Evolutionary conservation across 1,284 basidiomycete species (phyloP).

Genomic region (Cerioporus squamosus): DNA sequence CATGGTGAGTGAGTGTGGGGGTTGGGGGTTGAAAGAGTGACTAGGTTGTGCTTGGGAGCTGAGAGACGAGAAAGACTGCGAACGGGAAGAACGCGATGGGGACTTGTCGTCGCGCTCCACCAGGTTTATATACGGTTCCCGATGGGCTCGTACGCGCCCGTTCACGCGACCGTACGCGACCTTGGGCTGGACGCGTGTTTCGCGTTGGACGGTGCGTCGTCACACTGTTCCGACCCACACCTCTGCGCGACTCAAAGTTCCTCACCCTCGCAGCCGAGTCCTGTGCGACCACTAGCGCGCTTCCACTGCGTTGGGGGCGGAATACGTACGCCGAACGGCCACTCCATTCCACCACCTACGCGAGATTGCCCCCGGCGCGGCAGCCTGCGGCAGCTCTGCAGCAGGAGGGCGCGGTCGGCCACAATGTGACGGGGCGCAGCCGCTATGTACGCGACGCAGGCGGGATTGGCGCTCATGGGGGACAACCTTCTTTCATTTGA

Average conservation of each 20-base stretch:
- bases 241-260: not conserved
- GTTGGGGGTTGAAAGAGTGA: slow-evolving; percentile 20
- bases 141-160: not conserved
- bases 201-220: not conserved
- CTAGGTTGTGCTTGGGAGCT: slow-evolving; percentile 12
- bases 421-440: too few species aligned
- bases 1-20: slow-evolving; percentile 20
- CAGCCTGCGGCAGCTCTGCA: too few species aligned
- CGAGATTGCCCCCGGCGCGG: too few species aligned
- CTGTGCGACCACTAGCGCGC: not conserved
- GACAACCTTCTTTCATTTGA: slow-evolving; percentile 15
- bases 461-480: not conserved
- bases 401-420: too few species aligned
- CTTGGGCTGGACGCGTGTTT: not conserved
- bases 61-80: slow-evolving; percentile 15
- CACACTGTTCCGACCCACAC: not conserved
- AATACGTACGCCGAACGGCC: too few species aligned
- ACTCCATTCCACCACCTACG: too few species aligned
- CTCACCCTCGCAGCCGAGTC: too few species aligned
- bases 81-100: slow-evolving; percentile 20
- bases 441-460: too few species aligned
- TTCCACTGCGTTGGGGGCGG: not conserved
- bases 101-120: not conserved
- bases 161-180: not conserved
- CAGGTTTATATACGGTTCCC: slow-evolving; percentile 12